A percentile compares a stretch with the other conserved stretches of the same genome.
Evolutionary conservation across 495 filamentous ascomycete species (phyloP).

Genomic region (Xeromyces bisporus): DNA sequence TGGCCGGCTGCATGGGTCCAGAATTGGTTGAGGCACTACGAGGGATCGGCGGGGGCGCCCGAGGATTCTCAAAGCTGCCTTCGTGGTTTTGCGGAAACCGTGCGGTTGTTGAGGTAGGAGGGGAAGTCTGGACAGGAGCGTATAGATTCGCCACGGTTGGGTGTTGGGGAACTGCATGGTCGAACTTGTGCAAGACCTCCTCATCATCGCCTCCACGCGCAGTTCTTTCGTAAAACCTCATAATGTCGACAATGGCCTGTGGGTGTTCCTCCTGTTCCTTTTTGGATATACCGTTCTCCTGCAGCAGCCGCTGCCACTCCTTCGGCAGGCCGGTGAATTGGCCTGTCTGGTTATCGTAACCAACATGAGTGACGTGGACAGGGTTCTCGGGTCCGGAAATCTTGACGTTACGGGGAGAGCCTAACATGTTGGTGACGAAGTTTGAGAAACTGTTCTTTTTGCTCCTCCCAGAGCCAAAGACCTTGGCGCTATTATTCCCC

Average conservation of each 20-base stretch:
- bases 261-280: slow-evolving; percentile 92
- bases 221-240: slow-evolving; percentile 91
- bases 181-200: slow-evolving; percentile 88
- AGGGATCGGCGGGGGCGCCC: slow-evolving; percentile 82
- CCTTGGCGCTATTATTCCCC: slow-evolving; percentile 41
- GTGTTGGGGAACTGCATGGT: slow-evolving; percentile 53
- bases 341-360: slow-evolving; percentile 90
- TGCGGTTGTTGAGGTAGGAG: slow-evolving; percentile 77
- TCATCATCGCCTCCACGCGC: slow-evolving; percentile 65
- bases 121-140: slow-evolving; percentile 16
- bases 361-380: slow-evolving; percentile 93
- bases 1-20: slow-evolving; percentile 16
- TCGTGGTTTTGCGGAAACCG: slow-evolving; percentile 83
- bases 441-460: slow-evolving; percentile 93
- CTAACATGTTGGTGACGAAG: slow-evolving; percentile 84
- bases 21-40: slow-evolving; percentile 23
- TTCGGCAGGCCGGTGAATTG: slow-evolving; percentile 94
- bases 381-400: slow-evolving; percentile 95
- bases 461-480: slow-evolving; percentile 38
- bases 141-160: slow-evolving; percentile 23
- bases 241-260: slow-evolving; percentile 84
- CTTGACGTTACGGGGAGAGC: slow-evolving; percentile 74
- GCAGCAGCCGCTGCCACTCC: slow-evolving; percentile 91
- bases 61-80: slow-evolving; percentile 91
- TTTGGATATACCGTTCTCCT: slow-evolving; percentile 91